phyloP scores from a whole-genome alignment of 352 stramenopile species.

The Aphanomyces astaci region DNA sequence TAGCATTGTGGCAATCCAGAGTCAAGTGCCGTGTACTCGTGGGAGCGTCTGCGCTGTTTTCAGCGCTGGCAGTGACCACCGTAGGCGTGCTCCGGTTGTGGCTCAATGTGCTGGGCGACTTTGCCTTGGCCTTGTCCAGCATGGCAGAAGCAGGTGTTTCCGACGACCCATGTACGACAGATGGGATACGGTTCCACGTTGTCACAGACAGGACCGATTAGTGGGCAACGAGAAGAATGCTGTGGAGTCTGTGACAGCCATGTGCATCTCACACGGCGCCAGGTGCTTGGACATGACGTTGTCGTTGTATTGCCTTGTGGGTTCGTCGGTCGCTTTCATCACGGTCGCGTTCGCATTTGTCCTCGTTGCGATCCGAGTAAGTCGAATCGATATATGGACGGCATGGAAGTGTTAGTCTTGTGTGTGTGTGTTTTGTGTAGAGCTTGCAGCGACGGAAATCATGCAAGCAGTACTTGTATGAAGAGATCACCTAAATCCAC shows the following conservation, averaged over 20 bases:
- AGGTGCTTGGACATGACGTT: neutral
- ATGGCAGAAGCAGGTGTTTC: too few species aligned
- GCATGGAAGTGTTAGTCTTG: too few species aligned
- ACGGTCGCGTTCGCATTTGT: neutral
- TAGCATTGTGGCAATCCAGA: neutral
- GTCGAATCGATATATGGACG: too few species aligned
- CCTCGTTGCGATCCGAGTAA: neutral
- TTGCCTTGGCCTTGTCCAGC: conserved; percentile 3
- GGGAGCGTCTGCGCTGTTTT: neutral
- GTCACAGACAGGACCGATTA: too few species aligned
- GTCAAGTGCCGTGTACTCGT: neutral
- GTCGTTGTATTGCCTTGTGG: neutral
- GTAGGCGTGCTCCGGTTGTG: neutral
- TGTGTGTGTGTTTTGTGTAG: neutral
- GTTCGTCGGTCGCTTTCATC: neutral
- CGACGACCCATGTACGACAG: neutral
- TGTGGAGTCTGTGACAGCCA: neutral
- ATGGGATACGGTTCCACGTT: neutral
- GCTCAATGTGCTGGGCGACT: neutral
- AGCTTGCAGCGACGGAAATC: neutral
- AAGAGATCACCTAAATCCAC: neutral
- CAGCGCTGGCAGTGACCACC: neutral
- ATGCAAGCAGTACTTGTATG: neutral
- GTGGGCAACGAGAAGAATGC: too few species aligned
- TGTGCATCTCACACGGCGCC: neutral